Evolutionary conservation across 1,284 basidiomycete genomes (phyloP).

Genomic region (Clitocybe nebularis): DNA sequence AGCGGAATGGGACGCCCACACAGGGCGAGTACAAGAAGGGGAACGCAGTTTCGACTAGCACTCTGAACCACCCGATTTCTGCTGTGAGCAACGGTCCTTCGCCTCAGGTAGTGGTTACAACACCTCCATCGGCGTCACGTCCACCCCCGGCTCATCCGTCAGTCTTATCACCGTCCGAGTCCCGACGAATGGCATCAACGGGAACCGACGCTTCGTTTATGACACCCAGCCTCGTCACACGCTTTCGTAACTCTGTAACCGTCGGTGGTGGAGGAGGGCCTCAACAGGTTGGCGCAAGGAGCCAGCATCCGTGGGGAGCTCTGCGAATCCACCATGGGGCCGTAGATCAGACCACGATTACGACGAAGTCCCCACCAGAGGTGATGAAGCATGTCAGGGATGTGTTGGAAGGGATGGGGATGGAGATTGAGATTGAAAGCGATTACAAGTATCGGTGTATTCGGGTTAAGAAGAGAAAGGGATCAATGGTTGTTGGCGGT

Average conservation of each 20-base stretch:
- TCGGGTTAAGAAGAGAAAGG: conserved; percentile 67
- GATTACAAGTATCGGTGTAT: conserved; percentile 88
- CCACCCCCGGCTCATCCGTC: conserved; percentile 19
- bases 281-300: conserved; percentile 7
- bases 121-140: conserved; percentile 21
- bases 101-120: conserved; percentile 32
- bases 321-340: conserved; percentile 89
- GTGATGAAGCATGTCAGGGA: conserved; percentile 83
- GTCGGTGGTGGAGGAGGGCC: conserved; percentile 27
- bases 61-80: conserved; percentile 25
- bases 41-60: conserved; percentile 29
- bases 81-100: conserved; percentile 23
- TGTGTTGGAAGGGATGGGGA: conserved; percentile 86
- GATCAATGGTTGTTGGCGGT: conserved; percentile 35
- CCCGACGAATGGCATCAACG: conserved; percentile 41
- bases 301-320: conserved; percentile 32
- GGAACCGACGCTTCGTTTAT: conserved; percentile 34
- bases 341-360: conserved; percentile 90
- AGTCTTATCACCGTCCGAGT: conserved; percentile 21
- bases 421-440: conserved; percentile 84
- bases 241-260: conserved; percentile 46
- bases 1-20: conserved; percentile 17
- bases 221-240: conserved; percentile 42
- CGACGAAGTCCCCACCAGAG: conserved; percentile 78
- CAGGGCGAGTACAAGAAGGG: conserved; percentile 15